Evolutionary conservation across 2,329 filamentous ascomycete genomes (phyloP).

Genomic region (Corinectria fuckeliana): DNA sequence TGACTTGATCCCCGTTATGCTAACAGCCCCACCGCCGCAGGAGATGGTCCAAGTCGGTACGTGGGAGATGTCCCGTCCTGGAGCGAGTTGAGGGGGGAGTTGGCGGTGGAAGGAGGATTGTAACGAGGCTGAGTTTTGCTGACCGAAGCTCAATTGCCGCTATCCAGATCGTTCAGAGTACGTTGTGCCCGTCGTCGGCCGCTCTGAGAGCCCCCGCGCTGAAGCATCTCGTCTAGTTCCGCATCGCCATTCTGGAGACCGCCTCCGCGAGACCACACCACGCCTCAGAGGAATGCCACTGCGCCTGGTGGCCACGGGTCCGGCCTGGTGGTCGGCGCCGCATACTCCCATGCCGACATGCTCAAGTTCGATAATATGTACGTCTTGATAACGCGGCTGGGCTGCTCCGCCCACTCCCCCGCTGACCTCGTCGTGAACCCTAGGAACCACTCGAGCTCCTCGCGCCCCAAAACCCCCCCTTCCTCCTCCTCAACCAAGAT

Average conservation of each 20-base stretch:
- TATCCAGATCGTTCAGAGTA: conserved; percentile 67
- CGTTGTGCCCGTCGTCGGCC: conserved; percentile 41
- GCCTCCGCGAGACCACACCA: conserved; percentile 59
- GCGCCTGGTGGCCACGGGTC: conserved; percentile 59
- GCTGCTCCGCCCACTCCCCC: background rate
- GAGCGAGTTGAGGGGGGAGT: conserved; percentile 8
- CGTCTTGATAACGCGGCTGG: conserved; percentile 34
- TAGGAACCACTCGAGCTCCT: conserved; percentile 62
- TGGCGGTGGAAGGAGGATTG: conserved; percentile 17
- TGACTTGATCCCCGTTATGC: conserved; percentile 32
- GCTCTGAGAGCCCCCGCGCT: conserved; percentile 29
- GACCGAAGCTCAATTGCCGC: conserved; percentile 33
- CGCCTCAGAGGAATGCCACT: conserved; percentile 56
- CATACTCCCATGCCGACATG: conserved; percentile 96
- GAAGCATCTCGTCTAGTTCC: conserved; percentile 61
- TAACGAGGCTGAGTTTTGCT: conserved; percentile 29
- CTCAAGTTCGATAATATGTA: conserved; percentile 86
- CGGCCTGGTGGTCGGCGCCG: conserved; percentile 85
- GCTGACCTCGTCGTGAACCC: conserved; percentile 16
- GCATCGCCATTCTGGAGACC: conserved; percentile 88
- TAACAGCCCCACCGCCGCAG: conserved; percentile 61
- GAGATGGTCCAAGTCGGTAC: conserved; percentile 99
- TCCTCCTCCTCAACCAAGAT: conserved; percentile 62
- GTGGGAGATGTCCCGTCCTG: conserved; percentile 6
- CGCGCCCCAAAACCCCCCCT: conserved; percentile 78